Evolutionary conservation across 2,329 filamentous ascomycete species (phyloP), one percentile per base, ranked within the genome.

Genomic region (Passalora sequoiae): DNA sequence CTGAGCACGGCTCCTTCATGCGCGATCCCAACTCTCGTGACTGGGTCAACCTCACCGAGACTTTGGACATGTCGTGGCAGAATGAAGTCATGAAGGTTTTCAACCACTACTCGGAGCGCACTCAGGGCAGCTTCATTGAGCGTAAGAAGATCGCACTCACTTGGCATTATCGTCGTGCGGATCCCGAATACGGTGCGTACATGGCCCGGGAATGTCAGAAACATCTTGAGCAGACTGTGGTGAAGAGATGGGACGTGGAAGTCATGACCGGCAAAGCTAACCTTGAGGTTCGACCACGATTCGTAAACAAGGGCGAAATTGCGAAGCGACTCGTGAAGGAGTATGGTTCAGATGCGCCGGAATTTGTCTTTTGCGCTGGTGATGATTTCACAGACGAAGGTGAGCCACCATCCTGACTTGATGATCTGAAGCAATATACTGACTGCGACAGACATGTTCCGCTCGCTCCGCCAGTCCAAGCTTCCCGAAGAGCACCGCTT

Each of bases 331-430:
- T 98, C 13, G 81, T 97, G 27, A 71, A 78, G 16, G 81, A 81
- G 36, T 94, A 94, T 65, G 81, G 72, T 3, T 72, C 73, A 3
- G 72, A 80, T 38, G 76, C 77, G 40, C 78, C 89, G 0, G 88
- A 91, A 55, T 96, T 97, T 60, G 81, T 94, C 8, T 74, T 97
- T 39, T 98, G 92, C 66, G 71, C 89, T 49, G 92, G 92, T 30
- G 92, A 98, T 65, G 92, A 98, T 61, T 94, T 92, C 57, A 98
- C 92, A 4, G 92, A 98, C 62, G 92, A 98, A 75, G 91, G 94
- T 83, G 82, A 54, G 68, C 19, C 24, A 12, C 6, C 25, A 7
- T 9, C 16, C 9, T 12, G n/a, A 20, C 16, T 15, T 20, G 10
- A 16, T 10, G 13, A 19, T 43, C 22, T 47, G 49, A 15, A 27